phyloP scores from a whole-genome alignment of 306 rosid species.

The Vigna trinervia region DNA sequence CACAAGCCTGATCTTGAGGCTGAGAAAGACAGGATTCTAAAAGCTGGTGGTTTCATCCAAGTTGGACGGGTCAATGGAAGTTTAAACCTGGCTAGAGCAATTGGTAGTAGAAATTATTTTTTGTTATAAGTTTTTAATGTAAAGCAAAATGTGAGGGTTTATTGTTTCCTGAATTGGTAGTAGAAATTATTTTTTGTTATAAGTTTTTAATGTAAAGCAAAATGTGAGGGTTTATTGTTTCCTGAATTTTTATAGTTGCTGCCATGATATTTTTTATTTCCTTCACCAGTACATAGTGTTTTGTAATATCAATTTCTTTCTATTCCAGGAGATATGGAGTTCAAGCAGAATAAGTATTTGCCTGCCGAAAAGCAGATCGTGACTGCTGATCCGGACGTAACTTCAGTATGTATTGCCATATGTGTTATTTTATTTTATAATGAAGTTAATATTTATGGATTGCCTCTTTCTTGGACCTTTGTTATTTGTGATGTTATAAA shows the following conservation, averaged over 20 bases:
- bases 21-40: conserved; percentile 88
- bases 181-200: conserved; percentile 3
- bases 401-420: conserved; percentile 58
- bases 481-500: background rate
- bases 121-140: conserved; percentile 18
- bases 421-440: conserved; percentile 8
- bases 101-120: conserved; percentile 58
- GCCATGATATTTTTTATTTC: conserved; percentile 14
- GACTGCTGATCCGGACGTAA: conserved; percentile 86
- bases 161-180: conserved; percentile 57
- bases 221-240: conserved; percentile 26
- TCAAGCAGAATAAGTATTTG: conserved; percentile 83
- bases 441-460: conserved; percentile 27
- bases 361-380: conserved; percentile 90
- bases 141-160: conserved; percentile 16
- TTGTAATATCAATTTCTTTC: conserved; percentile 26
- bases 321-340: conserved; percentile 81
- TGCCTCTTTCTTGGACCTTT: background rate
- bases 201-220: conserved; percentile 29
- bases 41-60: conserved; percentile 95
- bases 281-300: conserved; percentile 20
- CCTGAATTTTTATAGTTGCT: background rate
- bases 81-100: conserved; percentile 92
- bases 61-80: conserved; percentile 96
- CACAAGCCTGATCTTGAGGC: conserved; percentile 91